Base-by-base conservation (phyloP, 1,139 yeast species). In the Pichia sp. region DNA sequence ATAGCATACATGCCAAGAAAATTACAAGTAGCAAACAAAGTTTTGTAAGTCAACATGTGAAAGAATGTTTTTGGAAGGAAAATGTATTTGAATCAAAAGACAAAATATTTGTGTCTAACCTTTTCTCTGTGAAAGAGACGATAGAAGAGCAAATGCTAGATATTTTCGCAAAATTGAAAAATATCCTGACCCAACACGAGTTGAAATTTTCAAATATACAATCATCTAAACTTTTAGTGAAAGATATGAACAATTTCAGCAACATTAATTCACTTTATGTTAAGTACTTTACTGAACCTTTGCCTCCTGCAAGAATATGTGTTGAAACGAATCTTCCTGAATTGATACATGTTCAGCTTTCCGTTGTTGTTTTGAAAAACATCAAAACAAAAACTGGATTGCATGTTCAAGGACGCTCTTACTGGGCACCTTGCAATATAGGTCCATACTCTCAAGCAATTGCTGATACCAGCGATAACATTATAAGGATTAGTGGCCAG, bases 371-470 rank as follows among this genome's bases (percentile, higher is more conserved):
- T 1, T 66, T 78, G 6, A 63, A 47, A 34, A 60, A 56, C 46
- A 58, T 54, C 52, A 58, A 44, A 0, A 54, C 55, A 19, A 82
- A 82, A 59, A 71, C 71, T 41, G 97, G 98, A 0, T 72, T 93
- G 23, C 98, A 93, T 64, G 88, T 93, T 4, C 89, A 93, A 61
- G 89, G 98, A 0, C 75, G 93, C 53, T 89, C 96, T 28, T 90
- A 85, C 66, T 93, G 99, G 99, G 97, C 97, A 0, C 99, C 99
- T 0, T 95, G 96, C 45, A 93, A 93, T 61, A 93, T 93, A 52
- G 99, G 99, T 0, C 99, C 99, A 0, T 93, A 93, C 66, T 91
- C 99, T 0, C 99, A 93, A 67, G 80, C 93, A 0, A 79, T 83
- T 12, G 72, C 80, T 48, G 78, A 75, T 50, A 66, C 66, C 7